Conservation (phyloP, 305 asterid species). For the Nicotiana rustica region DNA sequence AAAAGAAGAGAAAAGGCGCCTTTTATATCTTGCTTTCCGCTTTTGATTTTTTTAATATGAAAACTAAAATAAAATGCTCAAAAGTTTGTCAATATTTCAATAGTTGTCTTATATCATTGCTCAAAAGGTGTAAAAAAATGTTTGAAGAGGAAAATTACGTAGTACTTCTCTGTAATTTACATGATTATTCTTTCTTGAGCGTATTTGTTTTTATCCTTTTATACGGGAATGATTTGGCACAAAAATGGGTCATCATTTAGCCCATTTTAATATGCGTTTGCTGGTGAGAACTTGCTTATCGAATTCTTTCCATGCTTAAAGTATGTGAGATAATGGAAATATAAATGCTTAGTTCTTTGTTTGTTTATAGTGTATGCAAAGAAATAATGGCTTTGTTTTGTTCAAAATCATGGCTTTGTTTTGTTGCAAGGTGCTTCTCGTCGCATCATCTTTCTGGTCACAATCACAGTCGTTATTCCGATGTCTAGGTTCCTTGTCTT, state of each 20-base stretch:
- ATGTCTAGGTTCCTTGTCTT: conserved; percentile 5
- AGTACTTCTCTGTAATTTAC: too few species aligned
- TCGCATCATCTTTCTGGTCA: neutral
- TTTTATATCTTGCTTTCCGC: too few species aligned
- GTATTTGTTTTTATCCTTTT: too few species aligned
- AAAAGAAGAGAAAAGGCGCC: neutral
- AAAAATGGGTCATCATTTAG: too few species aligned
- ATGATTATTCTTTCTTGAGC: too few species aligned
- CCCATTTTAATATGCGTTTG: neutral
- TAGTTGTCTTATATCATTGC: too few species aligned
- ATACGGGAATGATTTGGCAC: too few species aligned
- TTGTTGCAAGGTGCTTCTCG: neutral
- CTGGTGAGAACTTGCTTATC: neutral
- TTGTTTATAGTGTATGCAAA: neutral
- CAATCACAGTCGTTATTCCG: neutral
- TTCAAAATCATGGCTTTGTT: neutral
- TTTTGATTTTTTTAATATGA: too few species aligned
- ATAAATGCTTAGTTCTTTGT: neutral
- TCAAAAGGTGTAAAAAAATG: too few species aligned
- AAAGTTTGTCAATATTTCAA: too few species aligned
- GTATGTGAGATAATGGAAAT: neutral
- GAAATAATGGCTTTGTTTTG: neutral
- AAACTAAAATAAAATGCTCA: too few species aligned
- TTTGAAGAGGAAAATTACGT: too few species aligned
- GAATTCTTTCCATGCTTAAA: neutral